A percentile compares a stretch with the other conserved stretches of the same genome.
Conservation (phyloP, 2,329 filamentous ascomycete genomes). For the Xylariaceae sp. region DNA sequence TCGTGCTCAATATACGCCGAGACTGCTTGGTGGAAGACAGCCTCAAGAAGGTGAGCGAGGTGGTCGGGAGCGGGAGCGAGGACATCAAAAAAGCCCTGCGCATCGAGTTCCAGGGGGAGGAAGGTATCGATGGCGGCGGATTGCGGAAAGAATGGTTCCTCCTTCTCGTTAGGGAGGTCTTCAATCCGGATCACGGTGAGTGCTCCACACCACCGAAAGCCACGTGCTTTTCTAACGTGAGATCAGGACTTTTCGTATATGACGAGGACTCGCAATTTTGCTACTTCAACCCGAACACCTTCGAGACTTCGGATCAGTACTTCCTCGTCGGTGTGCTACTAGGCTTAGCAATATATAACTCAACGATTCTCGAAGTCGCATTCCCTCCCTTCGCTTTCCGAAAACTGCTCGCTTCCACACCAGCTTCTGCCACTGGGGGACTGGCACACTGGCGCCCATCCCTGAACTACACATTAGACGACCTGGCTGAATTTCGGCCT, state of each 20-base stretch:
- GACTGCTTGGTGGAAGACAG: constrained; percentile 88
- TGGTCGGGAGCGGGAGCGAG: constrained; percentile 70
- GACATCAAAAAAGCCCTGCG: constrained; percentile 86
- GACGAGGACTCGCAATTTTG: constrained; percentile 86
- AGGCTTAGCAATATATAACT: constrained; percentile 89
- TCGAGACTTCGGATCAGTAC: constrained; percentile 87
- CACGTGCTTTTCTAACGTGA: constrained; percentile 4
- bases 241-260: constrained; percentile 79
- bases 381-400: constrained; percentile 85
- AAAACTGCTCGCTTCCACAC: constrained; percentile 73
- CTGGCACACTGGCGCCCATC: constrained; percentile 49
- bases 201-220: too few relatives aligned
- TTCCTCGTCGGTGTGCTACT: constrained; percentile 84
- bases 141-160: constrained; percentile 93
- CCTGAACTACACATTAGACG: constrained; percentile 70
- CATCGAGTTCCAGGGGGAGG: constrained; percentile 80
- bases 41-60: constrained; percentile 74
- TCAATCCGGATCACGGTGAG: constrained; percentile 81
- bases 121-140: constrained; percentile 85
- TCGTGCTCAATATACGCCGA: constrained; percentile 68
- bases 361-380: constrained; percentile 82
- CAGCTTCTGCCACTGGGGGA: constrained; percentile 47
- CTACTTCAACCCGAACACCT: constrained; percentile 86
- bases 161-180: constrained; percentile 78
- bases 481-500: constrained; percentile 76